Percentiles rank a stretch among this genome's conserved stretches.
Conservation (phyloP, 2,329 filamentous ascomycete species). For the Sphaerulina musiva region DNA sequence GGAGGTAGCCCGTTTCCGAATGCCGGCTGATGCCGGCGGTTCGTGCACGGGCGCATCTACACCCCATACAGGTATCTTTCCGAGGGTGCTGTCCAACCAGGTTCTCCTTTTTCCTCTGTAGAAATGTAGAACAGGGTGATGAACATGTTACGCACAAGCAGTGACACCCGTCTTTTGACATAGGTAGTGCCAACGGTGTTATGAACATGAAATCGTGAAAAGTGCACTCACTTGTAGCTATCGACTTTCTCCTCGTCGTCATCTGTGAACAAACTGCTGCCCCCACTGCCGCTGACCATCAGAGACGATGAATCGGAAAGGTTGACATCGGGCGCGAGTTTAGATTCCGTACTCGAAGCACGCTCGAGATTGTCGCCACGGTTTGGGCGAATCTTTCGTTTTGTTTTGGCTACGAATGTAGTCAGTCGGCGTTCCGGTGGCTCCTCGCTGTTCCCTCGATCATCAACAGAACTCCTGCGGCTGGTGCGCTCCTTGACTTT, state of each 20-base stretch:
- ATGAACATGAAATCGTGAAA: background rate
- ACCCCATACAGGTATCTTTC: no score
- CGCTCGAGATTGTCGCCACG: constrained; percentile 12
- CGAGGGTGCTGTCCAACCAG: no score
- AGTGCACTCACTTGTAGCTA: constrained; percentile 30
- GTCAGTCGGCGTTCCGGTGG: constrained; percentile 42
- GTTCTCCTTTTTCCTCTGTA: no score
- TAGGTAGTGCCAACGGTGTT: background rate
- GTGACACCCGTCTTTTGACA: no score
- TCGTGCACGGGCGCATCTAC: background rate
- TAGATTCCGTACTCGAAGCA: constrained; percentile 35
- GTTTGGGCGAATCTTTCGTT: constrained; percentile 24
- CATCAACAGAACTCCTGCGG: constrained; percentile 35
- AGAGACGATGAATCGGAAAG: constrained; percentile 31
- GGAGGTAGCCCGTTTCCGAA: background rate
- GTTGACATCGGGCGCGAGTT: constrained; percentile 15
- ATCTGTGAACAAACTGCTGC: constrained; percentile 46
- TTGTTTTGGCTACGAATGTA: constrained; percentile 37
- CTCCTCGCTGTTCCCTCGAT: constrained; percentile 37
- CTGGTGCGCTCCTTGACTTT: constrained; percentile 33
- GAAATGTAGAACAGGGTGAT: no score
- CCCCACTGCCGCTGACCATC: constrained; percentile 39
- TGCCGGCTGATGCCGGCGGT: background rate
- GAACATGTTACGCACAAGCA: no score
- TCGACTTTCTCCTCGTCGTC: constrained; percentile 48